Base-by-base conservation (phyloP, 148 eudicot genomes). In the Salicornia ramosissima region DNA sequence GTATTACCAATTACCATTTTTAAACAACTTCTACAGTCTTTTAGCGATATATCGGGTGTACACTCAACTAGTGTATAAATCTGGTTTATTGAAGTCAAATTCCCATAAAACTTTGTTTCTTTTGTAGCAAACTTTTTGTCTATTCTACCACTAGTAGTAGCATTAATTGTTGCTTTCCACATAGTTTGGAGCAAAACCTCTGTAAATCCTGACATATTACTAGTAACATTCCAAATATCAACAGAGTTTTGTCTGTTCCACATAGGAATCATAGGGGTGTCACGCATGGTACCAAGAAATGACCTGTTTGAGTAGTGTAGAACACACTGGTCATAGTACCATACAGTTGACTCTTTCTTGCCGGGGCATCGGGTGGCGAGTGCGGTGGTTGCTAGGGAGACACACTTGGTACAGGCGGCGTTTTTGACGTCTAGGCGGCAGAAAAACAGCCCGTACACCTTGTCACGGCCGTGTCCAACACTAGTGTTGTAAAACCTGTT, bases 201-300 rank as follows among this genome's bases (percentile, higher is more conserved):
- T 31, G 30, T 78, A 72, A 78, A 78, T 42, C 64, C 69, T 0
- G 51, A 31, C 77, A 78, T 72, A 25, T 78, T 68, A 61, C 58
- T 68, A 6, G 80, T 67, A 33, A 68, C 70, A 46, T 63, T 47
- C 80, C 80, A 72, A 22, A 72, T 78, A 21, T 78, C 77, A 19
- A 30, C 73, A 45, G 77, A 40, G 43, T 78, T 78, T 51, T 78
- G 52, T 68, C 80, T 68, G 73, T 72, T 78, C 80, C 80, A 78
- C 80, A 78, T 78, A 0, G 80, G 73, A 31, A 78, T 78, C 80
- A 78, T 78, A 31, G 80, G 80, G 28, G 77, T 14, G 46, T 72
- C 77, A 46, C 16, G 66, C 80, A 78, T 78, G 3, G 73, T 72
- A 45, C 80, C 80, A 57, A 68, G 67, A 53, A 74, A 78, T 6